These are phyloP conservation scores for Penicillium nucicola DNA, from an alignment of 495 filamentous ascomycete species.

Conservation along the genomic window DNA sequence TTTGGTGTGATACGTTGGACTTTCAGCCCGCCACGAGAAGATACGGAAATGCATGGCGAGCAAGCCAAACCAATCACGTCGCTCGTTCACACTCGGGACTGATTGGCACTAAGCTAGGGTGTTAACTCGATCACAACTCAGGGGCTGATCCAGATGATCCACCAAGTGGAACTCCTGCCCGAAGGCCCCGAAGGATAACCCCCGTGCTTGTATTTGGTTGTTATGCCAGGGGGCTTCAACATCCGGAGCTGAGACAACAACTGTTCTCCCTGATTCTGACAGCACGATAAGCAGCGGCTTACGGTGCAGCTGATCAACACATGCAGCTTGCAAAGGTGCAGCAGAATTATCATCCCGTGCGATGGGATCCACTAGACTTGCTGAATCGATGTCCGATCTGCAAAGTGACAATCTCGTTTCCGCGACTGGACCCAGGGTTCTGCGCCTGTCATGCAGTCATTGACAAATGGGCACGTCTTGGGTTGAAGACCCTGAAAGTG, in stretches of 20 bases:
- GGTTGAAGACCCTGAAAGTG: not conserved
- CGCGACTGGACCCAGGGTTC: conserved; percentile 4
- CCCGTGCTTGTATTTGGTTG: too few relatives aligned
- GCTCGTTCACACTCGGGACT: too few relatives aligned
- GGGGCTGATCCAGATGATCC: not conserved
- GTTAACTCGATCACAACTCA: not conserved
- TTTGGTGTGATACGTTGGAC: not conserved
- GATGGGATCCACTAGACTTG: conserved; percentile 5
- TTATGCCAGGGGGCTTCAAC: too few relatives aligned
- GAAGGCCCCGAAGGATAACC: too few relatives aligned
- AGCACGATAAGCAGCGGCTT: too few relatives aligned
- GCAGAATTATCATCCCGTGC: conserved; percentile 16
- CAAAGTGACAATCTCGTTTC: conserved; percentile 21
- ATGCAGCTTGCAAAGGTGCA: not conserved
- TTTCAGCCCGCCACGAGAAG: conserved; percentile 6
- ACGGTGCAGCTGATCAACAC: not conserved
- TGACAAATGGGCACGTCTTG: not conserved
- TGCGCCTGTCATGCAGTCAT: conserved; percentile 13
- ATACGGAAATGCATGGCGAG: not conserved
- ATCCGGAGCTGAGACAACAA: too few relatives aligned
- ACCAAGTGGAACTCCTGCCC: not conserved
- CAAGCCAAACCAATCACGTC: not conserved
- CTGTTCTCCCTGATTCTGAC: too few relatives aligned
- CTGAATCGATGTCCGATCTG: conserved; percentile 13
- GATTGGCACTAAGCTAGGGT: not conserved